Percentiles rank a stretch among this genome's conserved stretches.
Evolutionary conservation across 2,329 filamentous ascomycete species (phyloP).

Genomic region (Geosmithia morbida): DNA sequence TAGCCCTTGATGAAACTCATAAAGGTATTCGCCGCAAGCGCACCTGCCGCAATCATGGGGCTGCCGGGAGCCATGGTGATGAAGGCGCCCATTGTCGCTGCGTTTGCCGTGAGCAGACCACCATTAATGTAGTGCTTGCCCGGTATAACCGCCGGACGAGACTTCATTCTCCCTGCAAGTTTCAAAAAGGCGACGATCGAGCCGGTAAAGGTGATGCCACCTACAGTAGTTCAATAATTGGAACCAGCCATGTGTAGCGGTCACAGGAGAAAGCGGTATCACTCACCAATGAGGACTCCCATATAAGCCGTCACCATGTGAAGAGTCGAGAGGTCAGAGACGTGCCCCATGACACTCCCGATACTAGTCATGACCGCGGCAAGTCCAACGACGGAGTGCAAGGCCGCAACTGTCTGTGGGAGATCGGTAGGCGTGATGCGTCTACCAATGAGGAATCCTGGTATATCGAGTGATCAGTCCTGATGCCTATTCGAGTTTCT

Average conservation of each 20-base stretch:
- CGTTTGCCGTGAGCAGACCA: constrained; percentile 58
- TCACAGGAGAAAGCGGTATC: background rate
- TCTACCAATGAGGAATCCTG: constrained; percentile 63
- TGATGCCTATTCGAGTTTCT: background rate
- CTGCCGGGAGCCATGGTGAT: constrained; percentile 68
- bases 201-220: constrained; percentile 79
- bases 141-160: constrained; percentile 56
- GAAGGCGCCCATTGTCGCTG: constrained; percentile 74
- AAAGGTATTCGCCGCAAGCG: constrained; percentile 59
- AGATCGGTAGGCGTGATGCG: constrained; percentile 79
- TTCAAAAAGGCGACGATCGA: constrained; percentile 85
- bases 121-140: constrained; percentile 66
- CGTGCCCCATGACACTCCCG: constrained; percentile 66
- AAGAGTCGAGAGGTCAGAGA: constrained; percentile 56
- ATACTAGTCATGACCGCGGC: constrained; percentile 82
- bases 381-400: constrained; percentile 82
- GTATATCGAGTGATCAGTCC: constrained; percentile 2
- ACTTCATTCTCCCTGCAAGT: constrained; percentile 69
- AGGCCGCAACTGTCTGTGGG: constrained; percentile 75
- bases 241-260: background rate
- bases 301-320: constrained; percentile 80
- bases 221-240: constrained; percentile 10
- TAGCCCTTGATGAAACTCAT: constrained; percentile 77
- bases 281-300: constrained; percentile 62
- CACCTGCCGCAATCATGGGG: constrained; percentile 64